Base-by-base conservation (phyloP, 2,329 filamentous ascomycete species). In the Paracoccidioides lutzii region DNA sequence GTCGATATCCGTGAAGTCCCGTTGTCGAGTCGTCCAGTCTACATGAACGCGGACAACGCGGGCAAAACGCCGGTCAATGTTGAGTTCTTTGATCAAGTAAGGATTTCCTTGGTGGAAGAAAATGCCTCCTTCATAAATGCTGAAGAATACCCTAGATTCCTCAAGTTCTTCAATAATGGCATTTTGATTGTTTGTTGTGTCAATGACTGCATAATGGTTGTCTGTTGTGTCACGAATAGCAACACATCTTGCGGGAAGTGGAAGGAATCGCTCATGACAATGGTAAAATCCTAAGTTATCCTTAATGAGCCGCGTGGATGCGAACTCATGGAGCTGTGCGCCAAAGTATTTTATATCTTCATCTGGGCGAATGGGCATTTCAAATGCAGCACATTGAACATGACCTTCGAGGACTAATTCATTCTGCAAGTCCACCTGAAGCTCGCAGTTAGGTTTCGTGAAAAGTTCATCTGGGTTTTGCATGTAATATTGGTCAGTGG, bases 401-500 rank as follows among this genome's bases (percentile, higher is more conserved):
- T 98, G 93, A 0, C 90, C 91, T 74, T 97, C 93, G 0, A 93
- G 77, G 5, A 96, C 85, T 3, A 97, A 81, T 75, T 95, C 83
- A 62, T 96, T 97, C 48, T 85, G 79, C n/a, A 98, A 75, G 66
- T 98, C 93, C 4, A 97, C 87, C 65, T 93, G 90, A 2, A 97
- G 75, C 67, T 89, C 87, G 61, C 84, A 87, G 61, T 96, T 95
- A 0, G 90, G 90, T 64, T 88, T 88, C 0, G 87, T 93, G 70
- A 97, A 78, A 30, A 98, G 85, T 69, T 95, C 89, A 59, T 93
- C 85, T 0, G 93, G 93, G 60, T 97, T 95, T 59, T 88, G 83
- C 93, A 98, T 98, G 70, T 94, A 98, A 67, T 94, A 84, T 67
- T 98, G 93, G 67, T 98, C 93, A 0, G 88, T 89, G 2, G 90